Evolutionary conservation across 108 stramenopile species (phyloP).

Genomic region (Fistulifera solaris): DNA sequence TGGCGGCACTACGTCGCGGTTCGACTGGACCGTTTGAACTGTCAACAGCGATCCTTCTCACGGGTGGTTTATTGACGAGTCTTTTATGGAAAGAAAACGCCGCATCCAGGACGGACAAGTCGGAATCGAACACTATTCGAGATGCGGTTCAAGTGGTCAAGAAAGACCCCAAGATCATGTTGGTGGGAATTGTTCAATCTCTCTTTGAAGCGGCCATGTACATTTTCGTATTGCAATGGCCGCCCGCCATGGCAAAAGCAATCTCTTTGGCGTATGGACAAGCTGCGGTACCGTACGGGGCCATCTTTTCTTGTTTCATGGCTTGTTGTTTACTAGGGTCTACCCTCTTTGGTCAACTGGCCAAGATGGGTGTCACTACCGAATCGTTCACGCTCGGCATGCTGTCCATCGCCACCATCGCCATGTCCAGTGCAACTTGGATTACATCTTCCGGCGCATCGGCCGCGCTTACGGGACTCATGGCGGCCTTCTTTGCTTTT

Average conservation of each 20-base stretch:
- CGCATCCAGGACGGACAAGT: constrained; percentile 18
- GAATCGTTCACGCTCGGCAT: constrained; percentile 70
- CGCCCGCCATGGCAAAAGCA: constrained; percentile 68
- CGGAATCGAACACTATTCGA: constrained; percentile 31
- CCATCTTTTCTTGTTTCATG: constrained; percentile 92
- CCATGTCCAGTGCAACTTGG: constrained; percentile 75
- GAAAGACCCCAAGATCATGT: constrained; percentile 76
- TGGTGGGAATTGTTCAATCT: constrained; percentile 81
- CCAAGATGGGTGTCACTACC: constrained; percentile 55
- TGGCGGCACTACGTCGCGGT: constrained; percentile 73
- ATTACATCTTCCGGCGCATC: constrained; percentile 31
- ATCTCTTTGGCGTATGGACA: constrained; percentile 37
- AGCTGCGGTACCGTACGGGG: constrained; percentile 64
- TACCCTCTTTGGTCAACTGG: constrained; percentile 59
- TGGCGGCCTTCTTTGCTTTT: constrained; percentile 80
- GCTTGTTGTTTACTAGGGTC: constrained; percentile 84
- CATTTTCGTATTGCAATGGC: constrained; percentile 91
- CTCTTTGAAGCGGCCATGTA: constrained; percentile 95
- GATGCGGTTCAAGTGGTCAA: constrained; percentile 66
- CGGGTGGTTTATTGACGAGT: constrained; percentile 66
- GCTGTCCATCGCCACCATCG: constrained; percentile 64
- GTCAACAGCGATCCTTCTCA: constrained; percentile 77
- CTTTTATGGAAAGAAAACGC: constrained; percentile 91
- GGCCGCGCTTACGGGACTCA: constrained; percentile 17
- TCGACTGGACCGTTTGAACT: constrained; percentile 96